Percentiles rank a stretch among this genome's conserved stretches.
Evolutionary conservation across 2,329 filamentous ascomycete genomes (phyloP).

Genomic region (Claviceps quebecensis): DNA sequence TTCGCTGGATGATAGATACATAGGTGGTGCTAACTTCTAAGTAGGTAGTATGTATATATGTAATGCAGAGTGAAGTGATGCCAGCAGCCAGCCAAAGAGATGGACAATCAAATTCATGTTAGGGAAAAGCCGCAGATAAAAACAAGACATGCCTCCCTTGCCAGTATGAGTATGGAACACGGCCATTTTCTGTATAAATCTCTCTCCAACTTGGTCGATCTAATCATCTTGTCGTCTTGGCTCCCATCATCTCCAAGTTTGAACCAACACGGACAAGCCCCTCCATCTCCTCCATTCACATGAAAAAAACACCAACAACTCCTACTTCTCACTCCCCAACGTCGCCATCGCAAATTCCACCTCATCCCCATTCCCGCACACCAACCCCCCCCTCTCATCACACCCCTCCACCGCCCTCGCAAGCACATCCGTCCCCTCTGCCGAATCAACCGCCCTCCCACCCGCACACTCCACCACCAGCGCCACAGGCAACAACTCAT

Average conservation of each 20-base stretch:
- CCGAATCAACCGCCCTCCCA: constrained; percentile 38
- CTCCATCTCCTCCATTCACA: too few relatives aligned
- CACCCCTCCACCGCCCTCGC: constrained; percentile 23
- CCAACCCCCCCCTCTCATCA: constrained; percentile 35
- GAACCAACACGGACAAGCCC: not conserved
- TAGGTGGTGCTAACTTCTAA: too few relatives aligned
- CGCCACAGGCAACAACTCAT: constrained; percentile 46
- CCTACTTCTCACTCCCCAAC: not conserved
- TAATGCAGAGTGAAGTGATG: too few relatives aligned
- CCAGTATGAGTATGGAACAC: too few relatives aligned
- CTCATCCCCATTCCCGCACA: constrained; percentile 37
- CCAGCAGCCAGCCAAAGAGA: too few relatives aligned
- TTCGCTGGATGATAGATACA: not conserved
- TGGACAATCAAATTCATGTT: too few relatives aligned
- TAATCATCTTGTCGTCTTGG: too few relatives aligned
- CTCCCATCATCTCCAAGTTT: not conserved
- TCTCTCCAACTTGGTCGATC: too few relatives aligned
- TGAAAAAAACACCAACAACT: not conserved
- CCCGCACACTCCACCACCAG: constrained; percentile 46
- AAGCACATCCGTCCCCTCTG: constrained; percentile 26
- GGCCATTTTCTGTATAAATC: too few relatives aligned
- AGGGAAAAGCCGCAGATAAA: too few relatives aligned
- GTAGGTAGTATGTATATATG: too few relatives aligned
- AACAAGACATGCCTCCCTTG: too few relatives aligned
- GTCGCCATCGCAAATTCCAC: constrained; percentile 23